These are phyloP conservation scores for Nitzschia palea DNA, from an alignment of 108 stramenopile genomes.

Conservation along the genomic window DNA sequence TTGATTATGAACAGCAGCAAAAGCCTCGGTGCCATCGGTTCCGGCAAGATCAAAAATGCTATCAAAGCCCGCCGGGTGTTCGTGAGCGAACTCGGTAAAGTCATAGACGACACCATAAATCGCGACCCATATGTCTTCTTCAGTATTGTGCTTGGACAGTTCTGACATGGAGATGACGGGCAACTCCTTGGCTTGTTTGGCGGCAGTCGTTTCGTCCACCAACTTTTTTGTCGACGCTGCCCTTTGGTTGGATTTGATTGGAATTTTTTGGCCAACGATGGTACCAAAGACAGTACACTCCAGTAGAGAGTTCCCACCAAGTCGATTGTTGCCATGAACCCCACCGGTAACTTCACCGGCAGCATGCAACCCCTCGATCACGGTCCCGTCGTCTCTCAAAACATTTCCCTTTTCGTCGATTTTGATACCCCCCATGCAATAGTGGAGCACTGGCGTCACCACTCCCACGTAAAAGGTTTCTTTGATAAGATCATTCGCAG, in stretches of 20 bases:
- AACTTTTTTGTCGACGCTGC: too few species aligned
- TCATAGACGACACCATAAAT: constrained; percentile 88
- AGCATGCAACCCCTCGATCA: constrained; percentile 69
- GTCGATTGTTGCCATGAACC: constrained; percentile 75
- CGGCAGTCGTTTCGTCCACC: background rate
- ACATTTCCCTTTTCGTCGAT: constrained; percentile 77
- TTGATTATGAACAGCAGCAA: constrained; percentile 79
- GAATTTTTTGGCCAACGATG: constrained; percentile 79
- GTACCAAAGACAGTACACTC: constrained; percentile 94
- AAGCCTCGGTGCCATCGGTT: constrained; percentile 82
- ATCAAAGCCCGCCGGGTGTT: constrained; percentile 89
- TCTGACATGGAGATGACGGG: constrained; percentile 60
- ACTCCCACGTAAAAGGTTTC: constrained; percentile 83
- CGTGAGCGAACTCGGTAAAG: constrained; percentile 87
- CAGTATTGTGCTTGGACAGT: constrained; percentile 69
- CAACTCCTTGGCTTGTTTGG: constrained; percentile 15
- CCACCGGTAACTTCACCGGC: constrained; percentile 86
- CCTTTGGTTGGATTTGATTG: constrained; percentile 42
- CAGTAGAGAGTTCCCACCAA: constrained; percentile 88
- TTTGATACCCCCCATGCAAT: constrained; percentile 92
- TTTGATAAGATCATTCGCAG: constrained; percentile 41
- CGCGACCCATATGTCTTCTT: constrained; percentile 89
- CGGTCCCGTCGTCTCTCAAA: constrained; percentile 38
- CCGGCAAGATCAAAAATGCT: constrained; percentile 83
- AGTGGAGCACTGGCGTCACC: constrained; percentile 85